Percentiles rank a stretch among this genome's conserved stretches.
Evolutionary conservation across 345 rosid species (phyloP).

Genomic region (Eucalyptus caleyi): DNA sequence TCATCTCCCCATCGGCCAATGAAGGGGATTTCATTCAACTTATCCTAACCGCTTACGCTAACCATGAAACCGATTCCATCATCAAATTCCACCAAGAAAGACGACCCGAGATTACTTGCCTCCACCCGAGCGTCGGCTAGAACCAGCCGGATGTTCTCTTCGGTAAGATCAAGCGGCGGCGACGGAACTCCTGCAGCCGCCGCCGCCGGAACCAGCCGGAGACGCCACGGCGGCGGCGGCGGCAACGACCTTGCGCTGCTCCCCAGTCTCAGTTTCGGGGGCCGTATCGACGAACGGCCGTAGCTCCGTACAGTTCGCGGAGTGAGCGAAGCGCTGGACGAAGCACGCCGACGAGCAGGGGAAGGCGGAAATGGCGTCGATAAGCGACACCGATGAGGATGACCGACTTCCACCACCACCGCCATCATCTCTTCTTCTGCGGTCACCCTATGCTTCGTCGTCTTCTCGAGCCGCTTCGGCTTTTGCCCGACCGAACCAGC

Average conservation of each 20-base stretch:
- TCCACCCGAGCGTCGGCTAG: constrained; percentile 63
- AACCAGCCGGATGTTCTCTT: constrained; percentile 61
- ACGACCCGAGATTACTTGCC: constrained; percentile 14
- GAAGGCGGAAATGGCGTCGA: neutral
- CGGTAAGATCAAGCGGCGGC: constrained; percentile 78
- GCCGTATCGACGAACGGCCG: neutral
- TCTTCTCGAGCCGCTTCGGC: neutral
- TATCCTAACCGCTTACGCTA: neutral
- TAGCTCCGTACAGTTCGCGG: neutral
- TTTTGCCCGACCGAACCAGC: neutral
- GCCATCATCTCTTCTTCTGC: neutral
- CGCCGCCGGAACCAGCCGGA: neutral
- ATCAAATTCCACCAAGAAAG: neutral
- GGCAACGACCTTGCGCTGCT: neutral
- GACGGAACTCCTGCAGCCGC: constrained; percentile 43
- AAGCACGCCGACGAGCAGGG: neutral
- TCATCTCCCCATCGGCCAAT: neutral
- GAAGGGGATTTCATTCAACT: neutral
- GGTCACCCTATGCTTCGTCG: neutral
- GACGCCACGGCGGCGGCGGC: neutral
- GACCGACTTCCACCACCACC: neutral
- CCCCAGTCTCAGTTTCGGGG: neutral
- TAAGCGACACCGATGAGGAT: neutral
- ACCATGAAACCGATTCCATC: neutral
- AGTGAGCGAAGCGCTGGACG: neutral